Evolutionary conservation across 495 filamentous ascomycete genomes (phyloP).

Genomic region (Sabuloglossum arenarium): DNA sequence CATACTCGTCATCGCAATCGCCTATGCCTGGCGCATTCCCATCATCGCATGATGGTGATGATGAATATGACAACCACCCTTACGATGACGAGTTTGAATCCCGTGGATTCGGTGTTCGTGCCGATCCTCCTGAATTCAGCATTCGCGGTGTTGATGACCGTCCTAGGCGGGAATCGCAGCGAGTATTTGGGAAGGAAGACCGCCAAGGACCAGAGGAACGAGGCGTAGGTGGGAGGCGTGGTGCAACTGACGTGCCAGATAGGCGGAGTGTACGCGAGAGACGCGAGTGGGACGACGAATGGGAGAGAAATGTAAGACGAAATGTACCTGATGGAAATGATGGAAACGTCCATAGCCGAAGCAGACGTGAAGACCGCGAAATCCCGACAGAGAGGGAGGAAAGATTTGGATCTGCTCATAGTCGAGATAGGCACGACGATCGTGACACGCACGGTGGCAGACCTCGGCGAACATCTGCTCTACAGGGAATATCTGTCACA

Average conservation of each 20-base stretch:
- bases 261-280: background rate
- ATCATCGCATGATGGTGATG: background rate
- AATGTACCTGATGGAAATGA: background rate
- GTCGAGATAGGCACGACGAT: background rate
- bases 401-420: background rate
- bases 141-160: background rate
- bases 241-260: background rate
- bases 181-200: background rate
- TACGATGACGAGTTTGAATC: background rate
- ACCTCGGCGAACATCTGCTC: constrained; percentile 2
- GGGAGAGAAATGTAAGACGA: background rate
- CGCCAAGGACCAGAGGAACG: background rate
- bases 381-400: background rate
- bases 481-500: constrained; percentile 35
- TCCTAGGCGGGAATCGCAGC: background rate
- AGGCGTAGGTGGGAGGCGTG: background rate
- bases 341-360: background rate
- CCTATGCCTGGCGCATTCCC: constrained; percentile 1
- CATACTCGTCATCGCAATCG: background rate
- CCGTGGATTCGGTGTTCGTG: background rate
- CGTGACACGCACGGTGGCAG: background rate
- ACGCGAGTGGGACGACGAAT: background rate
- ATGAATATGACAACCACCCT: background rate
- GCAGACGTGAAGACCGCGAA: background rate
- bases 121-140: background rate